Conservation (phyloP, 306 rosid genomes). For the Delonix regia region DNA sequence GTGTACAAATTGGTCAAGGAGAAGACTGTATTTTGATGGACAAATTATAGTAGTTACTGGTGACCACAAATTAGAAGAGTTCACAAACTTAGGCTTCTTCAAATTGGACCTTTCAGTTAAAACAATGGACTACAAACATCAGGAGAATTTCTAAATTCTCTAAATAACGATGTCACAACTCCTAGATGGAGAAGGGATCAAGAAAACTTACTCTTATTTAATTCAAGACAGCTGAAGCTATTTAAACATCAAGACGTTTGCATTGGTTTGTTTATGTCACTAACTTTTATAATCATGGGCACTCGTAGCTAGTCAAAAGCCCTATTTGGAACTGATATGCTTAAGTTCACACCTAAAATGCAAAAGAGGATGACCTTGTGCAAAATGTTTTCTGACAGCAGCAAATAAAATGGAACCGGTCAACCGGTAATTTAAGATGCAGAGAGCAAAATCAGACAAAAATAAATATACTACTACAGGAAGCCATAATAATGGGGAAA, state of each 20-base stretch:
- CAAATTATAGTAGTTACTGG: not conserved
- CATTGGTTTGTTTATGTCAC: not conserved
- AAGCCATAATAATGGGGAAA: not conserved
- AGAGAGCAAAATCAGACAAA: not conserved
- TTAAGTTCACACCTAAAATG: not conserved
- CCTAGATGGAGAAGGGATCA: not conserved
- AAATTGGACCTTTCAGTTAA: not conserved
- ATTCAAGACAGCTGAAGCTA: not conserved
- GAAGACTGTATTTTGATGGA: not conserved
- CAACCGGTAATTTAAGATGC: not conserved
- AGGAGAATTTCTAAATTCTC: not conserved
- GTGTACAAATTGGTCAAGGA: not conserved
- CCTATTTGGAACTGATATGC: slow-evolving; percentile 4
- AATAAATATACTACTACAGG: not conserved
- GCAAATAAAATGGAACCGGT: not conserved
- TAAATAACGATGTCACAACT: not conserved
- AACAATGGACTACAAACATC: not conserved
- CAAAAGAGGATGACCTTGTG: not conserved
- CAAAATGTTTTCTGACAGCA: slow-evolving; percentile 10
- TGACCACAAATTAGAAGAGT: not conserved
- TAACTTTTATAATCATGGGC: slow-evolving; percentile 3
- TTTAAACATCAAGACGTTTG: slow-evolving; percentile 12
- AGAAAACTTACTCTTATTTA: not conserved
- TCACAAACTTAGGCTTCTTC: slow-evolving; percentile 13
- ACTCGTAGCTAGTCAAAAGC: slow-evolving; percentile 15